Base-by-base conservation (phyloP, 2,329 filamentous ascomycete species). In the Dichotomopilus funicola region DNA sequence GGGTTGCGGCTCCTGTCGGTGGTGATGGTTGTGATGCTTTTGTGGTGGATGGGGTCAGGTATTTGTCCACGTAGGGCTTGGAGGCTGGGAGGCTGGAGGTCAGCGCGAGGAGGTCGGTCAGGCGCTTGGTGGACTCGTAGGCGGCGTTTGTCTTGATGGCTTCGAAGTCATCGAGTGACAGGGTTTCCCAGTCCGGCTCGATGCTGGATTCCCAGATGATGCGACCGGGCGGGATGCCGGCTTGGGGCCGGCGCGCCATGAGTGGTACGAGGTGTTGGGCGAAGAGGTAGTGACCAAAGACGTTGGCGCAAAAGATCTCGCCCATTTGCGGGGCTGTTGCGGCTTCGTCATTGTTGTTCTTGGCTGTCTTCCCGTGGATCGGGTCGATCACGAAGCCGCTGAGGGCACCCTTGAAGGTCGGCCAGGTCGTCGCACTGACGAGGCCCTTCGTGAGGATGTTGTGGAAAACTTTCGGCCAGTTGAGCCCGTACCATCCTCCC, bases 271-370 rank as follows among this genome's bases (percentile, higher is more conserved):
- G 78, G 66, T 86, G 83, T 69, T 96, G 91, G 12, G 83, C 82
- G 31, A 99, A 82, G 66, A 96, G 74, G 69, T 99, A 97, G 73
- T 99, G 94, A 0, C 94, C 94, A 67, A 99, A 97, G 35, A 96
- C 80, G 67, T 97, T 97, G 49, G 92, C 87, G 68, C 86, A 87
- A 69, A 97, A 99, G 13, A 96, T 83, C 62, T 89, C 79, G 3
- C 90, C 91, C 0, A 99, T 5, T 75, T 52, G 73, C 0, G 86
- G 84, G 56, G 84, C 80, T 27, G 19, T 27, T 27, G 19, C 19
- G 19, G 19, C 19, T 27, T 27, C 19, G 19, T 27, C 19, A 27
- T 27, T 27, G 12, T 72, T 63, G 9, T 50, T 51, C 10, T 51
- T 51, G 42, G 58, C 46, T 62, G 59, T 70, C 67, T 79, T 73